Base-by-base conservation (phyloP, 2,329 filamentous ascomycete genomes). In the Neospermospora avenae region DNA sequence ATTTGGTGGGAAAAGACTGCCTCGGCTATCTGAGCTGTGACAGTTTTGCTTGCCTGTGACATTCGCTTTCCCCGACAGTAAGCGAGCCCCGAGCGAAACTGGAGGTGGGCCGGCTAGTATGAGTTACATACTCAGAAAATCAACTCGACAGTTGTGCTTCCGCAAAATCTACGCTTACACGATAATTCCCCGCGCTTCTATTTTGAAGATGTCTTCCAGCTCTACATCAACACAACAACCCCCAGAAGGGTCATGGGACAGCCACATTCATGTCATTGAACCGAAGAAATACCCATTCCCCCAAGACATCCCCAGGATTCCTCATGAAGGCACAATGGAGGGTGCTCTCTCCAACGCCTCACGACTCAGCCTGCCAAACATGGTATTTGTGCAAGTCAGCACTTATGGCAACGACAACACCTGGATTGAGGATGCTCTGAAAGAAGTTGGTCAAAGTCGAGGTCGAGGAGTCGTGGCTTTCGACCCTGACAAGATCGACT, bases 211-310 rank as follows among this genome's bases (percentile, higher is more conserved):
- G 39, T 13, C 24, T 11, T 22, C 45, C 46, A 54, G 20, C n/a
- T 39, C 48, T 37, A 45, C 25, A 45, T 39, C 56, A 39, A 45
- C 25, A 42, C 13, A 34, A 3, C 42, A 37, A 8, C 35, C 37
- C 16, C 46, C 56, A 45, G 56, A 52, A 53, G 48, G 46, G 8
- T 58, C 58, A 39, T 63, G 58, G 61, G 61, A 63, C 14, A 76
- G 83, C 58, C 86, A 84, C 69, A 86, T 87, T 81, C 85, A 87
- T 69, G 78, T 87, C 37, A 76, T 86, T 55, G 81, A 85, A 53
- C 81, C 81, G 0, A 68, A 74, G 24, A 70, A 71, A 14, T 86
- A 81, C 68, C 78, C 81, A 1, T 70, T 85, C 10, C 73, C 76
- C 31, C 63, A 75, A 4, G 67, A 73, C 34, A 35, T 51, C 46